Conservation (phyloP, 1,284 basidiomycete species). For the Moesziomyces parantarcticus region DNA sequence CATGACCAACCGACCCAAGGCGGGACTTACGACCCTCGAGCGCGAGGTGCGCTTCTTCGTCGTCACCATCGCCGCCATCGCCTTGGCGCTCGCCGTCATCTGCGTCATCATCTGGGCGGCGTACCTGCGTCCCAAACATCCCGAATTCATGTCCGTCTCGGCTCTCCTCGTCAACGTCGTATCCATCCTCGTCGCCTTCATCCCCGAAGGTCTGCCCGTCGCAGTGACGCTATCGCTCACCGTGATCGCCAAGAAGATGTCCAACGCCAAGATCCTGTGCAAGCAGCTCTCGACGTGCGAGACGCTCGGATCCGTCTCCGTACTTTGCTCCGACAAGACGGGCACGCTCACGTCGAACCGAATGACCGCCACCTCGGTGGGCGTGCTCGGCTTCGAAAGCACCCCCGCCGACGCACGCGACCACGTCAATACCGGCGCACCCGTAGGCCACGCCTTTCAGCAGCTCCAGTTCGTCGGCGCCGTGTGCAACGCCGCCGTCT, state of each 20-base stretch:
- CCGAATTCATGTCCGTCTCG: conserved; percentile 73
- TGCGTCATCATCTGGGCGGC: conserved; percentile 73
- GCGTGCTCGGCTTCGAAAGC: conserved; percentile 64
- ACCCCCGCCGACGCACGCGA: conserved; percentile 30
- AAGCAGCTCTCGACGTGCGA: conserved; percentile 75
- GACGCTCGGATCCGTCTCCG: conserved; percentile 75
- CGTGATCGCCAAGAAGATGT: conserved; percentile 79
- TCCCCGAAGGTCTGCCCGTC: conserved; percentile 76
- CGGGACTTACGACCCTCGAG: conserved; percentile 73
- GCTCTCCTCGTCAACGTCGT: conserved; percentile 73
- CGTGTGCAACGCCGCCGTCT: conserved; percentile 76
- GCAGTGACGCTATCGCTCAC: conserved; percentile 78
- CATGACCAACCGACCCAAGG: conserved; percentile 33
- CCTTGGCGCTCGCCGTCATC: conserved; percentile 70
- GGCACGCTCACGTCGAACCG: conserved; percentile 77
- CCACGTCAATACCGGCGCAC: conserved; percentile 40
- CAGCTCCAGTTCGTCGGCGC: conserved; percentile 70
- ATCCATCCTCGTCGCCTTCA: conserved; percentile 78
- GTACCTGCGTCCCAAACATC: conserved; percentile 71
- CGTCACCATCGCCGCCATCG: conserved; percentile 70
- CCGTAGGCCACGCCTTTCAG: conserved; percentile 34
- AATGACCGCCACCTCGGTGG: conserved; percentile 68
- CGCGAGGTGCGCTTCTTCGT: conserved; percentile 71
- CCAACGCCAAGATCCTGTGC: conserved; percentile 76
- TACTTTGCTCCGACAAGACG: conserved; percentile 79